Conservation (phyloP, 768 basidiomycete genomes). For the Russula sp. region DNA sequence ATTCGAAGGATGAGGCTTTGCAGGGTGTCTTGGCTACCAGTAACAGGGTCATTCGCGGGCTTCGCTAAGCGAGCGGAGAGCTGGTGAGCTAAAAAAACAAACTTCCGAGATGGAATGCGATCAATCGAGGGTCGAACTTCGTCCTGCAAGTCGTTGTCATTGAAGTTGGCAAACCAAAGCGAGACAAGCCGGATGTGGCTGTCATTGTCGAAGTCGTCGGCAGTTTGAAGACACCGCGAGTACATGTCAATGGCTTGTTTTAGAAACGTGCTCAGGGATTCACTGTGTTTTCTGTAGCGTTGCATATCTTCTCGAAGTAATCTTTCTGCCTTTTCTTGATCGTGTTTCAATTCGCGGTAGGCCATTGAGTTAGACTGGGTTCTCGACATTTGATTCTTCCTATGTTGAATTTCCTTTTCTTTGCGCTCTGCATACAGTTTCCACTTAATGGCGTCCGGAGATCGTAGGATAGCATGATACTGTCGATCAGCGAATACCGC, state of each 20-base stretch:
- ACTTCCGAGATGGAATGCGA: conserved; percentile 77
- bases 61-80: conserved; percentile 81
- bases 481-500: conserved; percentile 89
- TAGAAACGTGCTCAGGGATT: conserved; percentile 56
- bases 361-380: conserved; percentile 24
- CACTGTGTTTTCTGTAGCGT: conserved; percentile 36
- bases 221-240: conserved; percentile 61
- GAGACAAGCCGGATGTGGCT: conserved; percentile 78
- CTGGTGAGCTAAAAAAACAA: conserved; percentile 89
- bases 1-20: conserved; percentile 64
- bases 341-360: conserved; percentile 32
- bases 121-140: conserved; percentile 42
- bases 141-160: conserved; percentile 44
- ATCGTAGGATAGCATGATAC: conserved; percentile 62
- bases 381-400: conserved; percentile 35
- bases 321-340: conserved; percentile 39
- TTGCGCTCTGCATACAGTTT: conserved; percentile 72
- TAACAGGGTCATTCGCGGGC: conserved; percentile 28
- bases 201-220: conserved; percentile 71
- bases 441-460: conserved; percentile 63
- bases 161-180: conserved; percentile 88
- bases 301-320: conserved; percentile 51
- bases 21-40: conserved; percentile 51
- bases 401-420: conserved; percentile 55
- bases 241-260: conserved; percentile 80